Evolutionary conservation across 2,329 filamentous ascomycete genomes (phyloP).

Genomic region (Venturia nashicola): DNA sequence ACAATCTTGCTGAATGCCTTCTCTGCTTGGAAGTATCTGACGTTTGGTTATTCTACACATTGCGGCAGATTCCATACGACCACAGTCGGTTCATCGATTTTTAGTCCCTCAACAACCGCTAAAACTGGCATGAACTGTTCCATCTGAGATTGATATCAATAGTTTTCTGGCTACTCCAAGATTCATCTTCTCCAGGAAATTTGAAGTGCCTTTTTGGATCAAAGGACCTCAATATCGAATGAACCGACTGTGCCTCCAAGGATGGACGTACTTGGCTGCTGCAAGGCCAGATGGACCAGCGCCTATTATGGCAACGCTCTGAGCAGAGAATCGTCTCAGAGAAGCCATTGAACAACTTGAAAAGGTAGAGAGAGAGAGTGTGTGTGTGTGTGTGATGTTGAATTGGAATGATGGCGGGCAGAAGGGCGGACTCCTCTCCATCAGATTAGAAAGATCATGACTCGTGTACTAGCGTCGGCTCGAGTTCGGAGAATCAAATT

Average conservation of each 20-base stretch:
- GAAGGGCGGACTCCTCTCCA: neutral
- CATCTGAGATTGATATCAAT: neutral
- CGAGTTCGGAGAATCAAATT: neutral
- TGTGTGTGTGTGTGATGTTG: too few relatives aligned
- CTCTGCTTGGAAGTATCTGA: constrained; percentile 59
- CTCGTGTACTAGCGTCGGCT: neutral
- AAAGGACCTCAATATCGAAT: neutral
- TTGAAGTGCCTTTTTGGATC: neutral
- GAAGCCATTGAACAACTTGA: constrained; percentile 16
- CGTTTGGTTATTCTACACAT: neutral
- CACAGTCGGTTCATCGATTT: constrained; percentile 1
- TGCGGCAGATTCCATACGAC: neutral
- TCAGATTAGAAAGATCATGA: neutral
- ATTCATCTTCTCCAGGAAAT: neutral
- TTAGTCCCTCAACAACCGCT: neutral
- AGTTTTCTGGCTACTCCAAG: neutral
- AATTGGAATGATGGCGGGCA: neutral
- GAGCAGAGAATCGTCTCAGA: constrained; percentile 34
- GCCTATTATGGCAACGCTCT: constrained; percentile 64
- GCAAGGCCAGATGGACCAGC: constrained; percentile 71
- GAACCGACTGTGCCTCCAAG: neutral
- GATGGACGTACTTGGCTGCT: constrained; percentile 48
- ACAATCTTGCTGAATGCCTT: constrained; percentile 57
- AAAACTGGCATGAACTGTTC: neutral
- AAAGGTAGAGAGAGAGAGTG: neutral